A percentile compares a stretch with the other conserved stretches of the same genome.
phyloP scores from a whole-genome alignment of 495 filamentous ascomycete genomes.

The Talaromyces borbonicus region DNA sequence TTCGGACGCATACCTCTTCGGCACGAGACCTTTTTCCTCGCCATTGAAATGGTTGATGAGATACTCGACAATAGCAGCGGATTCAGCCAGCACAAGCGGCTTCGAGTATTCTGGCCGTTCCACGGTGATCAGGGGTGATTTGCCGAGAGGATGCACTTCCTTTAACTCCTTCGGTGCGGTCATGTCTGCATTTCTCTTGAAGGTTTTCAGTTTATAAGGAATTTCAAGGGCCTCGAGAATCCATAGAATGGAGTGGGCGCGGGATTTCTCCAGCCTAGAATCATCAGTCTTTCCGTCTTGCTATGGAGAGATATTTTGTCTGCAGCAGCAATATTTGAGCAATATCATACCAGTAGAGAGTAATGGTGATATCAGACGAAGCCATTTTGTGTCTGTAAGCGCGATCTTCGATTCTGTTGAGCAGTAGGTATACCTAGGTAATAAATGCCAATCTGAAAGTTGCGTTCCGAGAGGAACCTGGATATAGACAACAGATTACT shows the following conservation, averaged over 20 bases:
- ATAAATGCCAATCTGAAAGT: too few species aligned
- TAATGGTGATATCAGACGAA: slow-evolving; percentile 4
- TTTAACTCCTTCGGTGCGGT: slow-evolving; percentile 64
- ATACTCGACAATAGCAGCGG: slow-evolving; percentile 70
- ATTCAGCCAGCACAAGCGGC: slow-evolving; percentile 68
- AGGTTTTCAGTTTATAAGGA: slow-evolving; percentile 66
- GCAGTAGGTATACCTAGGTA: not conserved
- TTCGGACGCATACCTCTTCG: slow-evolving; percentile 46
- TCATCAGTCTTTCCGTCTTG: not conserved
- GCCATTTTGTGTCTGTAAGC: not conserved
- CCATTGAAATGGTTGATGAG: slow-evolving; percentile 63
- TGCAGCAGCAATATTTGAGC: not conserved
- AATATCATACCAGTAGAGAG: slow-evolving; percentile 5
- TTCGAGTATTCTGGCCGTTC: slow-evolving; percentile 31
- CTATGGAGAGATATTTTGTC: not conserved
- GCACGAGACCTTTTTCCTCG: slow-evolving; percentile 44
- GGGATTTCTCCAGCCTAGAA: slow-evolving; percentile 64
- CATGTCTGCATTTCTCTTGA: slow-evolving; percentile 50
- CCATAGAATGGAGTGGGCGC: slow-evolving; percentile 80
- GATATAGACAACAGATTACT: too few species aligned
- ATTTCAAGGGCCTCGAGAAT: slow-evolving; percentile 78
- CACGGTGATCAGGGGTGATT: slow-evolving; percentile 65
- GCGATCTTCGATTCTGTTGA: not conserved
- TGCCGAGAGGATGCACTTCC: slow-evolving; percentile 74
- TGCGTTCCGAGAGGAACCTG: too few species aligned